phyloP scores from a whole-genome alignment of 192 early-diverging fungal species.

The Coemansia sp. region DNA sequence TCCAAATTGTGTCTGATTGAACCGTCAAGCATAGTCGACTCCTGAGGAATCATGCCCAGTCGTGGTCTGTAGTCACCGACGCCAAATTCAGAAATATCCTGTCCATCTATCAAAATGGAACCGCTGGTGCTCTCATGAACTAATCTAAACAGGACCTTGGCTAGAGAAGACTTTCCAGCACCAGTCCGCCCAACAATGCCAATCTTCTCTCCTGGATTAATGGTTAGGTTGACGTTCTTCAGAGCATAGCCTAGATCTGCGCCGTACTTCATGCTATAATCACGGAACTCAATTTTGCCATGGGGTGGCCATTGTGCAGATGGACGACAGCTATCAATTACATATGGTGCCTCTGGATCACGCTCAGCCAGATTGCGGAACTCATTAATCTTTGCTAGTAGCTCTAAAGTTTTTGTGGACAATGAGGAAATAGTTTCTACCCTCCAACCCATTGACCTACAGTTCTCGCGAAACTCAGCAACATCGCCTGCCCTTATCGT shows the following conservation, averaged over 20 bases:
- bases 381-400: neutral
- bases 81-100: slow-evolving; percentile 72
- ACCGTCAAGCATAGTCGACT: slow-evolving; percentile 66
- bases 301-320: slow-evolving; percentile 18
- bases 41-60: slow-evolving; percentile 61
- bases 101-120: slow-evolving; percentile 73
- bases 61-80: slow-evolving; percentile 63
- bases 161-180: slow-evolving; percentile 66
- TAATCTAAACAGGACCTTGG: slow-evolving; percentile 62
- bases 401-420: neutral
- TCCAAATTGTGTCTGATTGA: slow-evolving; percentile 69
- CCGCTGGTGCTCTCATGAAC: slow-evolving; percentile 59
- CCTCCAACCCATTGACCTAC: neutral
- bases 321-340: slow-evolving; percentile 10
- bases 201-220: slow-evolving; percentile 61
- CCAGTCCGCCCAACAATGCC: slow-evolving; percentile 62
- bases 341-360: slow-evolving; percentile 16
- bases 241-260: slow-evolving; percentile 30
- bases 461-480: neutral
- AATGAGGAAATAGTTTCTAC: neutral
- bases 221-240: slow-evolving; percentile 47
- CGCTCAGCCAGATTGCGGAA: slow-evolving; percentile 4
- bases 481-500: neutral
- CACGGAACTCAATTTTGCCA: slow-evolving; percentile 34
- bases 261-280: slow-evolving; percentile 29